These are phyloP conservation scores for Raphanus raphanistrum DNA, from an alignment of 345 rosid genomes.

Conservation along the genomic window DNA sequence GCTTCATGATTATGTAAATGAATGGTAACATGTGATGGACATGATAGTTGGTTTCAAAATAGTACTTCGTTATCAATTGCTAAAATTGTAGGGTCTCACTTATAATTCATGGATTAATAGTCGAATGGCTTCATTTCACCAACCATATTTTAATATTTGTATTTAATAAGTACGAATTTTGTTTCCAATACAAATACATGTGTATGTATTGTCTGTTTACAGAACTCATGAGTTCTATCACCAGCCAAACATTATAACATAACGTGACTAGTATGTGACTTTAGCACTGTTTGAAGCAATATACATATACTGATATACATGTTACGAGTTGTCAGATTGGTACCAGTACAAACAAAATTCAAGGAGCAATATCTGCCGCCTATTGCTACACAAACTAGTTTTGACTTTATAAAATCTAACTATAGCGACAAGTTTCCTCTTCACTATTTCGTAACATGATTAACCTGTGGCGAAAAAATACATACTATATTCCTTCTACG, in stretches of 20 bases:
- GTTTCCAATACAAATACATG: not conserved
- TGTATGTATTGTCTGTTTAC: not conserved
- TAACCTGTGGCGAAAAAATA: not conserved
- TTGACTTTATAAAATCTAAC: not conserved
- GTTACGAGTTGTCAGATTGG: not conserved
- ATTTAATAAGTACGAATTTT: not conserved
- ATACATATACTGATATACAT: not conserved
- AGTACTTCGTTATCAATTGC: constrained; percentile 21
- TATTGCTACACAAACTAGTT: not conserved
- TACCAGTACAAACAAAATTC: not conserved
- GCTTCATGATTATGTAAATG: constrained; percentile 28
- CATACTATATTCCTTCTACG: not conserved
- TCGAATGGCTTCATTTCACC: not conserved
- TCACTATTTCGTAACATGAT: constrained; percentile 8
- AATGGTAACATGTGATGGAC: constrained; percentile 33
- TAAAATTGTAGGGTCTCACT: constrained; percentile 24
- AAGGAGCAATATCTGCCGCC: not conserved
- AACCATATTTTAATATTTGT: not conserved
- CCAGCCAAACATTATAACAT: not conserved
- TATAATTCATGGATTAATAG: not conserved
- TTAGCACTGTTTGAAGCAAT: not conserved
- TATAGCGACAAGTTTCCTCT: not conserved
- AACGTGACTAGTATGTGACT: too few species aligned
- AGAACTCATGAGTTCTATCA: not conserved
- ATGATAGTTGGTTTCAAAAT: constrained; percentile 27